Percentiles rank a stretch among this genome's conserved stretches.
Evolutionary conservation across 371 early-diverging fungal species (phyloP).

Genomic region (Mortierella polycephala): DNA sequence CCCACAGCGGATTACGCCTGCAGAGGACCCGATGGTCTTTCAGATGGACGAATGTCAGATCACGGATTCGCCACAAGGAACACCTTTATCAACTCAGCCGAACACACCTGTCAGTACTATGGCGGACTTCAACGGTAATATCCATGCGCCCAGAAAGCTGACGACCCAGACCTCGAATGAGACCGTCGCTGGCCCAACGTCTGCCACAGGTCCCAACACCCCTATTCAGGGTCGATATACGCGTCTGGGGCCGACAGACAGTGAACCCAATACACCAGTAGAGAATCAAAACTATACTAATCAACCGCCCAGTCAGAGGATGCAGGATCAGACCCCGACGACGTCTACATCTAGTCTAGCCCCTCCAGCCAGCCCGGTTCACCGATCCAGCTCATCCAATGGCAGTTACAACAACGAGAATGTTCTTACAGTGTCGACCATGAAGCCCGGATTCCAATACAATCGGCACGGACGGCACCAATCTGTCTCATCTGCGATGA

Average conservation of each 20-base stretch:
- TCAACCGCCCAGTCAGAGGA: background rate
- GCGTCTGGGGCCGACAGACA: constrained; percentile 8
- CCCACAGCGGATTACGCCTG: constrained; percentile 1
- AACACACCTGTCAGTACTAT: constrained; percentile 8
- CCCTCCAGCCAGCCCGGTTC: constrained; percentile 9
- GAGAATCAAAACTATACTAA: background rate
- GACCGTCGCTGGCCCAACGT: constrained; percentile 12
- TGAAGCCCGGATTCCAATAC: constrained; percentile 1
- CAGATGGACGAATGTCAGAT: constrained; percentile 50
- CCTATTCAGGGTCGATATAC: constrained; percentile 13
- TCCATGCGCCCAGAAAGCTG: background rate
- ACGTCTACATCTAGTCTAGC: constrained; percentile 10
- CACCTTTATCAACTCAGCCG: constrained; percentile 15
- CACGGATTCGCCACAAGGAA: constrained; percentile 24
- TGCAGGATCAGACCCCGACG: constrained; percentile 4
- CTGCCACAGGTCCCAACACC: constrained; percentile 20
- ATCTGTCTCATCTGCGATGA: constrained; percentile 34
- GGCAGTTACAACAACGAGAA: constrained; percentile 24
- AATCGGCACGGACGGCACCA: constrained; percentile 31
- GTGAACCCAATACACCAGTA: constrained; percentile 26
- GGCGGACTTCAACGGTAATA: constrained; percentile 8
- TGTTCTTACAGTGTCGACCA: background rate
- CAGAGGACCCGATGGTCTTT: constrained; percentile 50
- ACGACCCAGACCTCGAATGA: constrained; percentile 1
- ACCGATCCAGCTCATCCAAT: constrained; percentile 20